Conservation (phyloP, 176 grass and related monocot genomes). For the Zoysia pacifica region DNA sequence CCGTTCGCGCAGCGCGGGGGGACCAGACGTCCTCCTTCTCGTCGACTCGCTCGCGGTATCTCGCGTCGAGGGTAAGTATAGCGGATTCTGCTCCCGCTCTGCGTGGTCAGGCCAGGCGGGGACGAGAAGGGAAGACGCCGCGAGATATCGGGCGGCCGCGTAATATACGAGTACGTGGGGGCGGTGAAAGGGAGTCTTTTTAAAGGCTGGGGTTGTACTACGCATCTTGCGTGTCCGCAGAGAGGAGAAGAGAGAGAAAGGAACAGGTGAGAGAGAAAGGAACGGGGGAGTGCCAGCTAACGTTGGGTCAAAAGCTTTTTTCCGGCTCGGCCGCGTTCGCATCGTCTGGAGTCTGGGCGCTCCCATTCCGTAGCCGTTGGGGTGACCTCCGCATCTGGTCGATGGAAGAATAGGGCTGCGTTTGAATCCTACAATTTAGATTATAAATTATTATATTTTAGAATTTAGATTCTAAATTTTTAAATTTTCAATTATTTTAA, state of each 20-base stretch:
- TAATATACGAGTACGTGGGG: slow-evolving; percentile 11
- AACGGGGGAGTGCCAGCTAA: not conserved
- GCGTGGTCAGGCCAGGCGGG: too few species aligned
- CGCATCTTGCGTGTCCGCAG: slow-evolving; percentile 27
- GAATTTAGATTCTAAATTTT: too few species aligned
- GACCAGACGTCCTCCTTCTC: not conserved
- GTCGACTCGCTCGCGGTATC: not conserved
- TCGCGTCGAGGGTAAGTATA: not conserved
- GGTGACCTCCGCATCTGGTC: too few species aligned
- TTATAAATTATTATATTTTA: too few species aligned
- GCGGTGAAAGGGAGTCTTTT: slow-evolving; percentile 29
- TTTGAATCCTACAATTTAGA: too few species aligned
- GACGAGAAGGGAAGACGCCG: too few species aligned
- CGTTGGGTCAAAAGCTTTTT: slow-evolving; percentile 4
- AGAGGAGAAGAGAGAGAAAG: slow-evolving; percentile 1
- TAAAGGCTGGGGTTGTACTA: slow-evolving; percentile 32
- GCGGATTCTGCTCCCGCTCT: too few species aligned
- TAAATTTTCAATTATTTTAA: too few species aligned
- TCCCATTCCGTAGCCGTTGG: not conserved
- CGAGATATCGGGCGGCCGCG: not conserved
- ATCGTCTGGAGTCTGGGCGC: slow-evolving; percentile 21
- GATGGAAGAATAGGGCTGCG: too few species aligned
- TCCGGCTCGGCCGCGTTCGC: not conserved
- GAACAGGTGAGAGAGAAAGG: not conserved
- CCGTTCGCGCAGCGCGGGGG: slow-evolving; percentile 54